These are phyloP conservation scores for Cystoderma amianthinum DNA, from an alignment of 768 basidiomycete genomes.

Conservation along the genomic window DNA sequence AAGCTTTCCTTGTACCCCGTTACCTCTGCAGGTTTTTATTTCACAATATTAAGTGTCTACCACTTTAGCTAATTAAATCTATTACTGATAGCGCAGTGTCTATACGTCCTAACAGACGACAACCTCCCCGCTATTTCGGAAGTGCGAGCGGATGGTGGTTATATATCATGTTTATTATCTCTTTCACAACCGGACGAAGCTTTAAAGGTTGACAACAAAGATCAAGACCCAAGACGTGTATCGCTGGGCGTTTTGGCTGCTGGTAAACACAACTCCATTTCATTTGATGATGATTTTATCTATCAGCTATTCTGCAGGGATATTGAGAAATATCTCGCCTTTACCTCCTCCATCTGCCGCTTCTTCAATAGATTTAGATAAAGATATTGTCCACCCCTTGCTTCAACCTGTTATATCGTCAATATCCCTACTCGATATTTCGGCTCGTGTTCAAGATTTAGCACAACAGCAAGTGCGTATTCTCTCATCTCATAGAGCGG, in stretches of 20 bases:
- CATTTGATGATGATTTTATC: slow-evolving; percentile 1
- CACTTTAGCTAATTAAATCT: slow-evolving; percentile 3
- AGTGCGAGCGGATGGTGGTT: slow-evolving; percentile 51
- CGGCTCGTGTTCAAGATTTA: slow-evolving; percentile 43
- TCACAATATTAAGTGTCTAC: not conserved
- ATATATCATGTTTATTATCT: slow-evolving; percentile 58
- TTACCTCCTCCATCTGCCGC: slow-evolving; percentile 61
- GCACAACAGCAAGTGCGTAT: slow-evolving; percentile 41
- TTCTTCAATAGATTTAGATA: slow-evolving; percentile 62
- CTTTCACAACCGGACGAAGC: slow-evolving; percentile 38
- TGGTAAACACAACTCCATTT: slow-evolving; percentile 33
- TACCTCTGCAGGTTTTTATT: slow-evolving; percentile 65
- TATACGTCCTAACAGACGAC: slow-evolving; percentile 91
- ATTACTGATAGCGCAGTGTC: slow-evolving; percentile 63
- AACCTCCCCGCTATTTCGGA: slow-evolving; percentile 71
- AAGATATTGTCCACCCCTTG: slow-evolving; percentile 64
- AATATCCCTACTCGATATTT: slow-evolving; percentile 43
- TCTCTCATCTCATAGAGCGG: slow-evolving; percentile 3
- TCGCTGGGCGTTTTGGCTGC: slow-evolving; percentile 63
- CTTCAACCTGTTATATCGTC: slow-evolving; percentile 61
- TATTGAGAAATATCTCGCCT: slow-evolving; percentile 71
- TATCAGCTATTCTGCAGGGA: slow-evolving; percentile 36
- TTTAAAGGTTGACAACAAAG: slow-evolving; percentile 31
- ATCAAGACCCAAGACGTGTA: slow-evolving; percentile 40
- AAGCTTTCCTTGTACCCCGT: slow-evolving; percentile 67